Evolutionary conservation across 1,284 basidiomycete genomes (phyloP).

Genomic region (Leccinum variabile): DNA sequence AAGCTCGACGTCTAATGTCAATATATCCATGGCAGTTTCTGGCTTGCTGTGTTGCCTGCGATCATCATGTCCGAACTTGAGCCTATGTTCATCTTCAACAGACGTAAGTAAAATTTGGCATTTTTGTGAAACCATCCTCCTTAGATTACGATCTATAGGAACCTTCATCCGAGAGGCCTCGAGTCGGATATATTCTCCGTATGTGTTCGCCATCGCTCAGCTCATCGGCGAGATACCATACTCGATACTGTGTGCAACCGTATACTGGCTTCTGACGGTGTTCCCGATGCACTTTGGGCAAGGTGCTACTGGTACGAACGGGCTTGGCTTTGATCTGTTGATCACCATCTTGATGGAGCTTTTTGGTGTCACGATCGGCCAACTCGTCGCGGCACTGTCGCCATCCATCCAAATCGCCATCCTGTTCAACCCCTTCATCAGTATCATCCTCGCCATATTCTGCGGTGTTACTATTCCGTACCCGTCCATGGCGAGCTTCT

Average conservation of each 20-base stretch:
- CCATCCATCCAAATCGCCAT: slow-evolving; percentile 77
- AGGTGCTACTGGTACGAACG: slow-evolving; percentile 56
- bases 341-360: slow-evolving; percentile 72
- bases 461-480: slow-evolving; percentile 84
- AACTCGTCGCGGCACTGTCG: slow-evolving; percentile 73
- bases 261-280: slow-evolving; percentile 80
- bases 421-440: slow-evolving; percentile 78
- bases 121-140: background rate
- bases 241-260: slow-evolving; percentile 66
- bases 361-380: slow-evolving; percentile 79
- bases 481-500: slow-evolving; percentile 67
- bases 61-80: slow-evolving; percentile 82
- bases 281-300: slow-evolving; percentile 75
- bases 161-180: slow-evolving; percentile 75
- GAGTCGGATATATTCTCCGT: slow-evolving; percentile 75
- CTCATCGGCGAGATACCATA: slow-evolving; percentile 83
- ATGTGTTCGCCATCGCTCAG: slow-evolving; percentile 83
- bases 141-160: slow-evolving; percentile 23
- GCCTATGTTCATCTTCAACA: slow-evolving; percentile 83
- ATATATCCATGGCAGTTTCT: slow-evolving; percentile 48
- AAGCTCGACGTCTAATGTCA: background rate
- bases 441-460: slow-evolving; percentile 68
- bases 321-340: slow-evolving; percentile 76
- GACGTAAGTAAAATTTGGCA: slow-evolving; percentile 43
- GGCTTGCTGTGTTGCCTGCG: slow-evolving; percentile 69